phyloP scores from a whole-genome alignment of 306 rosid species.

The Trifolium subterraneum region DNA sequence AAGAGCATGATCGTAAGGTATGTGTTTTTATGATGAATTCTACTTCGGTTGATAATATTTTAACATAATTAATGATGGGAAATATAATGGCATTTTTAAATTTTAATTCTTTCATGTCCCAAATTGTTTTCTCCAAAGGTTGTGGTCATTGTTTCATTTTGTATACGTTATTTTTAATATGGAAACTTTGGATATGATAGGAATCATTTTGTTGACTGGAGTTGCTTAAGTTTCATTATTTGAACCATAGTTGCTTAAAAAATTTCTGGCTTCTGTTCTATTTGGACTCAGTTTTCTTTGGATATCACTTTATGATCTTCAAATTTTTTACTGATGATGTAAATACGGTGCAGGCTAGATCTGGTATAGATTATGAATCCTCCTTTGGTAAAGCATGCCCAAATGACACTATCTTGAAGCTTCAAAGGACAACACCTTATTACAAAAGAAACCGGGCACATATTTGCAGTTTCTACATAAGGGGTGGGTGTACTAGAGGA shows the following conservation, averaged over 20 bases:
- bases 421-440: conserved; percentile 91
- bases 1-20: conserved; percentile 95
- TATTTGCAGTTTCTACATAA: conserved; percentile 87
- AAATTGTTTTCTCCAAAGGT: conserved; percentile 17
- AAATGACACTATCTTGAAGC: conserved; percentile 91
- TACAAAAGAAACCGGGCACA: conserved; percentile 94
- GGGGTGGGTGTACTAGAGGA: conserved; percentile 97
- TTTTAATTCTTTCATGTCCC: neutral
- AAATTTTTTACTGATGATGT: conserved; percentile 1
- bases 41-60: conserved; percentile 12
- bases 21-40: conserved; percentile 19
- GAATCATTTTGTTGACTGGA: too few relatives aligned
- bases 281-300: conserved; percentile 21
- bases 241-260: neutral
- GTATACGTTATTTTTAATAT: conserved; percentile 4
- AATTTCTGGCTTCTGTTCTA: neutral
- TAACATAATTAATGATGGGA: conserved; percentile 7
- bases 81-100: neutral
- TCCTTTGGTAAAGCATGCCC: conserved; percentile 81
- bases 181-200: neutral
- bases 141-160: conserved; percentile 10
- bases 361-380: conserved; percentile 91
- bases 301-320: conserved; percentile 7
- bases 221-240: too few relatives aligned
- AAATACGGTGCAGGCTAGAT: conserved; percentile 72